phyloP scores from a whole-genome alignment of 2,329 filamentous ascomycete species.

The Colletotrichum camelliae region DNA sequence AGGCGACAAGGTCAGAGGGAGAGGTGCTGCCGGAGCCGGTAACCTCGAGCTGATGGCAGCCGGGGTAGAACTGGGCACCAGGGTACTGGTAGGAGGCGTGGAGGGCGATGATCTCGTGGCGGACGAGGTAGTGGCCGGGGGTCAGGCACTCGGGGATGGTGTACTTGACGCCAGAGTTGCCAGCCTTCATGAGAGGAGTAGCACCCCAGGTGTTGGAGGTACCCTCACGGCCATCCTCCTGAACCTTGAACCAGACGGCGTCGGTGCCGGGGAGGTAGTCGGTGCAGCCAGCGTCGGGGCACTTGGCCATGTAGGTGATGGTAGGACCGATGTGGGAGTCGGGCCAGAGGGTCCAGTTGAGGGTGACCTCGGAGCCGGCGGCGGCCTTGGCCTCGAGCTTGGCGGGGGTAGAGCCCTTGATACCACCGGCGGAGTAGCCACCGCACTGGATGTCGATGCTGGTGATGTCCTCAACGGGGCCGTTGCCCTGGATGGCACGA shows the following conservation, averaged over 20 bases:
- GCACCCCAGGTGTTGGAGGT: slow-evolving; percentile 54
- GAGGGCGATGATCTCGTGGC: slow-evolving; percentile 58
- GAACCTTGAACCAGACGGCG: slow-evolving; percentile 61
- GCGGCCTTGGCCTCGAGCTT: slow-evolving; percentile 57
- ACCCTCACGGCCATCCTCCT: slow-evolving; percentile 53
- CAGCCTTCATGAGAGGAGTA: slow-evolving; percentile 50
- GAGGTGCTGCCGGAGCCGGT: slow-evolving; percentile 47
- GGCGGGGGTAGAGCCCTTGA: slow-evolving; percentile 55
- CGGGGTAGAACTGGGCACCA: slow-evolving; percentile 58
- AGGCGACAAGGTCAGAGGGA: slow-evolving; percentile 44
- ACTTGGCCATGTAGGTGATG: slow-evolving; percentile 66
- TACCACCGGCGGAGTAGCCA: slow-evolving; percentile 54
- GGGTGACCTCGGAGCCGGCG: slow-evolving; percentile 57
- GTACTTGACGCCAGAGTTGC: slow-evolving; percentile 46
- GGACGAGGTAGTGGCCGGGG: slow-evolving; percentile 56
- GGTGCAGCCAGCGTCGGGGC: slow-evolving; percentile 57
- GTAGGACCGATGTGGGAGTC: slow-evolving; percentile 58
- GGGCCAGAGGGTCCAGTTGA: slow-evolving; percentile 61
- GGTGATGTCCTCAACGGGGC: slow-evolving; percentile 59
- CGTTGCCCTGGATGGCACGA: slow-evolving; percentile 61
- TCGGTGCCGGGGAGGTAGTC: slow-evolving; percentile 50
- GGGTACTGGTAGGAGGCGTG: slow-evolving; percentile 49
- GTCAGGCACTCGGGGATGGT: slow-evolving; percentile 54
- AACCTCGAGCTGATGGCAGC: slow-evolving; percentile 58
- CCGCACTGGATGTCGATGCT: slow-evolving; percentile 62